These are phyloP conservation scores for Prinsepia uniflora DNA, from an alignment of 306 rosid species.

Conservation along the genomic window DNA sequence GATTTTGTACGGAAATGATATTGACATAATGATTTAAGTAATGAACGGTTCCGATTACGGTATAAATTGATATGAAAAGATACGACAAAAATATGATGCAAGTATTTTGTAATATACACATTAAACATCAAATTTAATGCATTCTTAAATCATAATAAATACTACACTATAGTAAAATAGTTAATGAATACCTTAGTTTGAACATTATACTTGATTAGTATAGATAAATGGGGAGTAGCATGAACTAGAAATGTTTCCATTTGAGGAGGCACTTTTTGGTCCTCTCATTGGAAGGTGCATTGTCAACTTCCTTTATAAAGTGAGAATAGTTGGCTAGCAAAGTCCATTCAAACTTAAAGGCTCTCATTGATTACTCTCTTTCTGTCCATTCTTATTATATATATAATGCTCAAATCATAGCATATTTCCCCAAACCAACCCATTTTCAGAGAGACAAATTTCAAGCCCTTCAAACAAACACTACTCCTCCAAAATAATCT, in stretches of 20 bases:
- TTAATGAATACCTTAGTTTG: neutral
- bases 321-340: conserved; percentile 26
- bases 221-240: conserved; percentile 33
- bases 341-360: conserved; percentile 64
- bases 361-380: conserved; percentile 25
- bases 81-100: too few species aligned
- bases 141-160: neutral
- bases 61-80: too few species aligned
- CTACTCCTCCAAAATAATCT: neutral
- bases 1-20: too few species aligned
- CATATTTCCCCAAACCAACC: conserved; percentile 1
- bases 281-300: conserved; percentile 53
- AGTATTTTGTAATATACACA: too few species aligned
- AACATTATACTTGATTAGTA: neutral
- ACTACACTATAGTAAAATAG: neutral
- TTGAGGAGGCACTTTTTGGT: conserved; percentile 58
- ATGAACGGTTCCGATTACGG: too few species aligned
- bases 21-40: too few species aligned
- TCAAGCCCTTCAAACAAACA: conserved; percentile 19
- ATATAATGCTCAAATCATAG: conserved; percentile 27
- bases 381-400: conserved; percentile 13
- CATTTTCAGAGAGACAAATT: conserved; percentile 24
- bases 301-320: conserved; percentile 76
- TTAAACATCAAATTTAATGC: too few species aligned
- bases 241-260: conserved; percentile 47